Evolutionary conservation across 495 filamentous ascomycete species (phyloP), one percentile per base, ranked within the genome.

Genomic region (Monascus purpureus): DNA sequence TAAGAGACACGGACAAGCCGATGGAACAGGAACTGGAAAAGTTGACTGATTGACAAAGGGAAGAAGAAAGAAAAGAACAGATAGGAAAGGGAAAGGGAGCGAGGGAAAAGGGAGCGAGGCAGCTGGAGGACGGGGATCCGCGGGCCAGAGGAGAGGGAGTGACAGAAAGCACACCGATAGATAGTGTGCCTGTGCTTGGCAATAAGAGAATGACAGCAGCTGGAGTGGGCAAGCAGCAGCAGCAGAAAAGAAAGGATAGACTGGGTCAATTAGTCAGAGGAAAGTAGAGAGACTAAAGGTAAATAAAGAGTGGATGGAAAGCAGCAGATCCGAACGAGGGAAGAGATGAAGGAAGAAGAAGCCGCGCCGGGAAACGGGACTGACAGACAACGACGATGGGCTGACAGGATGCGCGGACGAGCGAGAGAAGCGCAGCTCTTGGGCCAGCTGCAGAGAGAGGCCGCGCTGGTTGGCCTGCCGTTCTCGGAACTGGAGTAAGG

Each of bases 11-110:
- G 8, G 13, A 18, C 18, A 20, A 32, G 37, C 23, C 34, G 26
- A 37, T 27, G 13, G 46, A 45, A 47, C 8, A 41, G 49, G 37
- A 38, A 26, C 19, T 32, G 29, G 34, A 29, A 25, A 34, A 18
- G 39, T 36, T 30, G 34, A 44, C 33, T 36, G 42, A 40, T 20
- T 30, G 35, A 28, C 28, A 17, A 40, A 23, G 23, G 36, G 30
- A 36, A 35, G 33, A 12, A 39, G 35, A 26, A 39, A 46, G 43
- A 41, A 28, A 31, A 37, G 14, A 38, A 27, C n/a, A 28, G 22
- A 32, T 34, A 25, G 25, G 37, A 34, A 43, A 40, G 28, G 27
- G 37, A 31, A 29, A 34, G 42, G 33, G 36, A 39, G 30, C 28
- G 18, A 36, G 26, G 26, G 33, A 22, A 9, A 22, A 22, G 20